phyloP scores from a whole-genome alignment of 345 rosid species.

The Salix suchowensis region DNA sequence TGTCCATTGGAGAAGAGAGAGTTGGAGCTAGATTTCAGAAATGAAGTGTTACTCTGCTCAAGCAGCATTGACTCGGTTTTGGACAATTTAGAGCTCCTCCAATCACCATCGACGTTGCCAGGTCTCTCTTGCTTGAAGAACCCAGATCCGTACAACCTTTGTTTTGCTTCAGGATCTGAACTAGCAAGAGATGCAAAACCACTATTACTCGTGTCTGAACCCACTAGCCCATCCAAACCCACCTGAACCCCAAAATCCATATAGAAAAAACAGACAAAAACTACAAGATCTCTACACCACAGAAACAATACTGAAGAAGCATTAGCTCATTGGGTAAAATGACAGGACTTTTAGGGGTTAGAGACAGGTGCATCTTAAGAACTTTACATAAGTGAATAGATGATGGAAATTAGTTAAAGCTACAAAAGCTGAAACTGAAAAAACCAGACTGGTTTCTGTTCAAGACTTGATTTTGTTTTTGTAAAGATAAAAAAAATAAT shows the following conservation, averaged over 20 bases:
- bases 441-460: slow-evolving; percentile 19
- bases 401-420: not conserved
- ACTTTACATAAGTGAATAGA: not conserved
- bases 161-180: slow-evolving; percentile 52
- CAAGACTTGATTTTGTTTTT: slow-evolving; percentile 10
- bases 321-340: slow-evolving; percentile 2
- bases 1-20: slow-evolving; percentile 37
- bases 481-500: slow-evolving; percentile 31
- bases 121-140: slow-evolving; percentile 52
- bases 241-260: slow-evolving; percentile 52
- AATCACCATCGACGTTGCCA: slow-evolving; percentile 32
- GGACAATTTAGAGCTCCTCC: slow-evolving; percentile 49
- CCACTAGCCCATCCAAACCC: slow-evolving; percentile 46
- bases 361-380: slow-evolving; percentile 11
- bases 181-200: slow-evolving; percentile 29
- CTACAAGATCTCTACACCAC: slow-evolving; percentile 16
- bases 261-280: slow-evolving; percentile 4
- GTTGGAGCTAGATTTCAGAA: slow-evolving; percentile 32
- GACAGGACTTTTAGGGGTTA: slow-evolving; percentile 10
- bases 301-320: slow-evolving; percentile 9
- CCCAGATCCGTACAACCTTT: slow-evolving; percentile 57
- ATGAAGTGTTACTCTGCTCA: slow-evolving; percentile 24
- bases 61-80: slow-evolving; percentile 41
- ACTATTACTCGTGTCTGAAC: slow-evolving; percentile 25
- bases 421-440: slow-evolving; percentile 16